Conservation (phyloP, 139 green algal species). For the Auxenochlorella protothecoides region DNA sequence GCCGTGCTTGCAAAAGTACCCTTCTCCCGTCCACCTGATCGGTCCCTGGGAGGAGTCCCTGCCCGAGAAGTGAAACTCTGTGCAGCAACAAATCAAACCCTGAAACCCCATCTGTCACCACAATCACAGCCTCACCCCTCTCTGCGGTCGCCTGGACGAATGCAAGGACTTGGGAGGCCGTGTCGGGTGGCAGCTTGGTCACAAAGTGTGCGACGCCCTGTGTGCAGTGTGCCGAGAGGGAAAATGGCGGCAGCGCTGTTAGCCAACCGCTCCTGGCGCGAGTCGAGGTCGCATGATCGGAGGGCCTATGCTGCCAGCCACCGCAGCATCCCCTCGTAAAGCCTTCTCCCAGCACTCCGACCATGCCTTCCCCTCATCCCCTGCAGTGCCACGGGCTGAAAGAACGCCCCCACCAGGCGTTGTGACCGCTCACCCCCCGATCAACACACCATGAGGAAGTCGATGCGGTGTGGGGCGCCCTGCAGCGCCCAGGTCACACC, state of each 20-base stretch:
- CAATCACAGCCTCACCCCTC: background rate
- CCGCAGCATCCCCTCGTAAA: too few species aligned
- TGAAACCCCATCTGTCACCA: background rate
- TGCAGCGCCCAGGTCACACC: constrained; percentile 12
- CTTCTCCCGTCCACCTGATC: too few species aligned
- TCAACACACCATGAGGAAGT: constrained; percentile 23
- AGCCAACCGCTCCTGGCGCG: background rate
- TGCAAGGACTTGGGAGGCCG: too few species aligned
- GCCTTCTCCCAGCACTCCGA: background rate
- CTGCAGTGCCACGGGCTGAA: background rate
- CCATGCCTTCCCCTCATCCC: background rate
- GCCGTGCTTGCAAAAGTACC: too few species aligned
- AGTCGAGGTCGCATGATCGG: background rate
- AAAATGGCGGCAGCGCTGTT: background rate
- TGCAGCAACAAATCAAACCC: background rate
- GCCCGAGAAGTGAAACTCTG: too few species aligned
- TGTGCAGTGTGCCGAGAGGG: background rate
- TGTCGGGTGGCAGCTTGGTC: constrained; percentile 2
- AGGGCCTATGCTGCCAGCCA: background rate
- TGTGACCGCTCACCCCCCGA: too few species aligned
- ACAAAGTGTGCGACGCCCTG: constrained; percentile 22
- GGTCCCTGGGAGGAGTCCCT: too few species aligned
- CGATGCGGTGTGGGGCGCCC: background rate
- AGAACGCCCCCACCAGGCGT: background rate
- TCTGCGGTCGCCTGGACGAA: background rate